Conservation (phyloP, 164 flowering plant species). For the Liriodendron chinense region DNA sequence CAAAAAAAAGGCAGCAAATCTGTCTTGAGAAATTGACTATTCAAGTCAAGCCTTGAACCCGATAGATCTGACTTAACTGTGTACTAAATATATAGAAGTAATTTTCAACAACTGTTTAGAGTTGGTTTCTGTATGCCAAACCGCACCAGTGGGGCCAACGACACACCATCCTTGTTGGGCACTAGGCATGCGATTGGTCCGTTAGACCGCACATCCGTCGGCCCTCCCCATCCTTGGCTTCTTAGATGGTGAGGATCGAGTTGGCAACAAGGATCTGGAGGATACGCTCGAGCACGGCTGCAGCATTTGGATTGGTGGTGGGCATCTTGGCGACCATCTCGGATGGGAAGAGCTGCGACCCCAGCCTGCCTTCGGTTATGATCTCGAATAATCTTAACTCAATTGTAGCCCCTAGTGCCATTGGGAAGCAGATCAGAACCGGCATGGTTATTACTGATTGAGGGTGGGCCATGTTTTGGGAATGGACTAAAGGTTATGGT, state of each 20-base stretch:
- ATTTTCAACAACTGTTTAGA: too few species aligned
- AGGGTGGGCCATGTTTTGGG: not conserved
- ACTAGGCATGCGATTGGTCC: constrained; percentile 5
- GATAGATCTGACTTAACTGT: too few species aligned
- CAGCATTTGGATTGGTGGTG: constrained; percentile 11
- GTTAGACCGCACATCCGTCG: constrained; percentile 9
- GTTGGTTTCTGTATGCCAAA: not conserved
- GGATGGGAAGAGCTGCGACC: constrained; percentile 3
- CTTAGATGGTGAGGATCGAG: constrained; percentile 1
- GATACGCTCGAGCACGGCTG: constrained; percentile 12
- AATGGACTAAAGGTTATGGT: too few species aligned
- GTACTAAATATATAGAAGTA: too few species aligned
- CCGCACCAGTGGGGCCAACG: constrained; percentile 2
- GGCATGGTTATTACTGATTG: not conserved
- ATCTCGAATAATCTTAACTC: constrained; percentile 5
- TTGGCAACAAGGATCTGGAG: constrained; percentile 17
- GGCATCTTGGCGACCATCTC: constrained; percentile 13
- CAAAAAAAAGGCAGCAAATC: too few species aligned
- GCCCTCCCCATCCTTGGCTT: not conserved
- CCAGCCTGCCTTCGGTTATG: constrained; percentile 10
- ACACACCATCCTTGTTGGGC: constrained; percentile 3
- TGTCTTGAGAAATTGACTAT: too few species aligned
- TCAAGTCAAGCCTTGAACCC: too few species aligned
- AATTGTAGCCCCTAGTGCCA: constrained; percentile 11
- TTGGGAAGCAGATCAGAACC: constrained; percentile 12